These are phyloP conservation scores for Cornus suecica DNA, from an alignment of 148 eudicot species.

Conservation along the genomic window DNA sequence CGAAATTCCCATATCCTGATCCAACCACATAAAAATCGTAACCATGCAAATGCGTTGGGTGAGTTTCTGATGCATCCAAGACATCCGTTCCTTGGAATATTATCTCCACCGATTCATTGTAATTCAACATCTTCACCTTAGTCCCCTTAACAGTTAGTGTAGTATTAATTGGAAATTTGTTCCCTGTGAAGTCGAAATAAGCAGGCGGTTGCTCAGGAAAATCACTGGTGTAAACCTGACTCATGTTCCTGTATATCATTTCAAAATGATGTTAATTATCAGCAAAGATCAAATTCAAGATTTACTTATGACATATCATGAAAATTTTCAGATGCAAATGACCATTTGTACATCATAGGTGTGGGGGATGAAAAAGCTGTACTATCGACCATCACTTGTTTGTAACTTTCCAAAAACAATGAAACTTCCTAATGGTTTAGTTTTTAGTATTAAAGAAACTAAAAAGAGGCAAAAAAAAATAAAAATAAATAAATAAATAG, in stretches of 20 bases:
- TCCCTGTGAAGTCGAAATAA: conserved; percentile 6
- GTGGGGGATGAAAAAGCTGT: no score
- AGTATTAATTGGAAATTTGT: neutral
- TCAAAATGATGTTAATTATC: neutral
- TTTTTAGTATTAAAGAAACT: no score
- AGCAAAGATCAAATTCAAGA: no score
- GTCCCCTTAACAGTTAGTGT: neutral
- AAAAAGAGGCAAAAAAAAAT: no score
- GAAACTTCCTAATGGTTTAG: no score
- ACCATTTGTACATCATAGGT: no score
- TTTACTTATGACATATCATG: no score
- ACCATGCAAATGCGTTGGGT: conserved; percentile 1
- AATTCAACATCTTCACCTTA: conserved; percentile 5
- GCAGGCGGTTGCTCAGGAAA: conserved; percentile 10
- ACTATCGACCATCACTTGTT: no score
- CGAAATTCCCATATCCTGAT: neutral
- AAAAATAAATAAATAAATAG: no score
- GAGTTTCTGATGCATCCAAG: neutral
- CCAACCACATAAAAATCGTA: neutral
- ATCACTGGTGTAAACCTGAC: conserved; percentile 6
- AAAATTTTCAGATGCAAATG: no score
- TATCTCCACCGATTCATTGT: neutral
- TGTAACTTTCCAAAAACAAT: no score
- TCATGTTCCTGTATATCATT: conserved; percentile 1
- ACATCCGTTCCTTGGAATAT: neutral